These are phyloP conservation scores for Mortierella claussenii DNA, from an alignment of 192 early-diverging fungal species.

Conservation along the genomic window DNA sequence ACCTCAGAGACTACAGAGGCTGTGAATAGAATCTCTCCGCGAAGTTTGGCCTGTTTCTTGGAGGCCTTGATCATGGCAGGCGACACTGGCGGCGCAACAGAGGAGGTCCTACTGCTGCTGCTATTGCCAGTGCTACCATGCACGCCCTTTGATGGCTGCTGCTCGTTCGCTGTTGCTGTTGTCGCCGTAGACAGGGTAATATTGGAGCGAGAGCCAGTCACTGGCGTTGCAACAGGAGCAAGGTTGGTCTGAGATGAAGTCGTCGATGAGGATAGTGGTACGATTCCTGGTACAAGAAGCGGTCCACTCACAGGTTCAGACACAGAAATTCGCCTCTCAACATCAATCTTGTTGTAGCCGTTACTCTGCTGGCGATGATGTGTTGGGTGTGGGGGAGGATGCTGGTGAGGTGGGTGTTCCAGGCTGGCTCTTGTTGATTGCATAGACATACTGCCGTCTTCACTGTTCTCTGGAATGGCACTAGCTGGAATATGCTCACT, in stretches of 20 bases:
- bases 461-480: background rate
- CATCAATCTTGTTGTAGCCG: slow-evolving; percentile 35
- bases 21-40: slow-evolving; percentile 72
- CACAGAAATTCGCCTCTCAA: too few species aligned
- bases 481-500: slow-evolving; percentile 15
- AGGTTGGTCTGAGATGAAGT: background rate
- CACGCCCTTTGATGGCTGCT: too few species aligned
- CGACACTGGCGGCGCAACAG: slow-evolving; percentile 7
- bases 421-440: slow-evolving; percentile 8
- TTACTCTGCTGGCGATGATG: slow-evolving; percentile 15
- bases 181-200: slow-evolving; percentile 1
- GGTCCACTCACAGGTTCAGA: too few species aligned
- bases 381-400: background rate
- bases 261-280: background rate
- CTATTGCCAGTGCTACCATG: slow-evolving; percentile 1
- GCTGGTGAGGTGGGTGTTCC: slow-evolving; percentile 8
- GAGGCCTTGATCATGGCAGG: slow-evolving; percentile 27
- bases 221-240: background rate
- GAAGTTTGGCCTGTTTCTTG: slow-evolving; percentile 58
- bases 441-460: background rate
- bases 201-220: slow-evolving; percentile 4
- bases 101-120: background rate
- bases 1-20: slow-evolving; percentile 65
- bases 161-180: background rate
- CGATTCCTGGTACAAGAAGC: background rate